Percentiles rank a stretch among this genome's conserved stretches.
Evolutionary conservation across 768 basidiomycete species (phyloP).

Genomic region (Pholiota conissans): DNA sequence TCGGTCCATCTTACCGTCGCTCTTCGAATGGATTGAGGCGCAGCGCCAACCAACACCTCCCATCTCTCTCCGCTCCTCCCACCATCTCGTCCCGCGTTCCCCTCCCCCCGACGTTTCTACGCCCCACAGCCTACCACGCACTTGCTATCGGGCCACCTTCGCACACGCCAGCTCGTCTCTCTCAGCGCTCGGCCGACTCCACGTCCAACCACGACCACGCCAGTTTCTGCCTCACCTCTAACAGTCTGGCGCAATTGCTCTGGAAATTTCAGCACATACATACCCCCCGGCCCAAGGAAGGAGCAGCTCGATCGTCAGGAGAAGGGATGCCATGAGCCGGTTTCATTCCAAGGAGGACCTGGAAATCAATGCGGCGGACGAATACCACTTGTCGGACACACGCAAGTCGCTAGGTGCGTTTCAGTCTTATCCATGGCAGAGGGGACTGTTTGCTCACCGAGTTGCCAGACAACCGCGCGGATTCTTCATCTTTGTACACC

Average conservation of each 20-base stretch:
- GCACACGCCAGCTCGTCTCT: too few species aligned
- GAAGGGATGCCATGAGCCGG: conserved; percentile 38
- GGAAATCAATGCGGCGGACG: conserved; percentile 4
- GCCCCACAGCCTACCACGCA: too few species aligned
- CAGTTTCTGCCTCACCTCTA: not conserved
- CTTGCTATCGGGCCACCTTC: too few species aligned
- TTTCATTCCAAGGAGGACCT: conserved; percentile 28
- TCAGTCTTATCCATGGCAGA: not conserved
- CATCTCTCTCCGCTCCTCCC: conserved; percentile 15
- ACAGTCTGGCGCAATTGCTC: conserved; percentile 8
- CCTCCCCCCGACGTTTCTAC: not conserved
- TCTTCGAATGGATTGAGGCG: conserved; percentile 16
- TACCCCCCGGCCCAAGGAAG: conserved; percentile 23
- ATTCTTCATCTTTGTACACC: conserved; percentile 28
- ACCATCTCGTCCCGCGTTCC: not conserved
- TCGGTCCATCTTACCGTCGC: conserved; percentile 19
- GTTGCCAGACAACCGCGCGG: conserved; percentile 21
- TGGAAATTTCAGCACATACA: conserved; percentile 27
- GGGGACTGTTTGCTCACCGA: conserved; percentile 4
- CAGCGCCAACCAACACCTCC: not conserved
- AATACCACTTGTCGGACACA: conserved; percentile 24
- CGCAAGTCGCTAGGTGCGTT: conserved; percentile 34
- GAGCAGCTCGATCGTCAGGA: conserved; percentile 17
- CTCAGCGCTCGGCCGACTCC: not conserved
- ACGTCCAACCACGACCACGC: not conserved